A percentile compares a stretch with the other conserved stretches of the same genome.
These are phyloP conservation scores for Penicillium canescens DNA, from an alignment of 495 filamentous ascomycete genomes.

Conservation along the genomic window DNA sequence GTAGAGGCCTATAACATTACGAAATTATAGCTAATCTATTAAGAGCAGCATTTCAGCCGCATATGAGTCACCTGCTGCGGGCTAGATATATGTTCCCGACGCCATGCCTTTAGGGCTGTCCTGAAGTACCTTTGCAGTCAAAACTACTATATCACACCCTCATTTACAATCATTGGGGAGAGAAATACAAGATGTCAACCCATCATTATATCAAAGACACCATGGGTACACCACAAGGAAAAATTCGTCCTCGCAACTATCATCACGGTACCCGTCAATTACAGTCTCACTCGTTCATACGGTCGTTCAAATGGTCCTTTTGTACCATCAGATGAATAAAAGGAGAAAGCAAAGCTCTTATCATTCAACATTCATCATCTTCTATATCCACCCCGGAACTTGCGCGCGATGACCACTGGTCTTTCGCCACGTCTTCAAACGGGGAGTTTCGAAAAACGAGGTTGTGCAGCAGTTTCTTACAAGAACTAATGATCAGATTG, in stretches of 20 bases:
- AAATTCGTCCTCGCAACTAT: neutral
- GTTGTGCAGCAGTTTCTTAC: constrained; percentile 1
- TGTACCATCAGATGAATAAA: neutral
- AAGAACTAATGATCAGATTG: neutral
- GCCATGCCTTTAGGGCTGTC: too few species aligned
- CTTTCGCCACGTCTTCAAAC: constrained; percentile 11
- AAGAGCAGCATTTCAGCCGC: neutral
- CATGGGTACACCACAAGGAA: too few species aligned
- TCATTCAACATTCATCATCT: constrained; percentile 14
- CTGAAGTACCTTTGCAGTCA: too few species aligned
- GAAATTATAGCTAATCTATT: too few species aligned
- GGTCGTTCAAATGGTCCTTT: constrained; percentile 13
- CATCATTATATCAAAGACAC: too few species aligned
- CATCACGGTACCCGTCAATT: neutral
- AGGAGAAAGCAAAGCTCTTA: neutral
- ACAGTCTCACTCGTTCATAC: neutral
- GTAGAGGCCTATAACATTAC: too few species aligned
- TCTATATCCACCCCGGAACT: constrained; percentile 10
- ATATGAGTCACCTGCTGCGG: neutral
- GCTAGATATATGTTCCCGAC: too few species aligned
- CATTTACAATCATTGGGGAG: too few species aligned
- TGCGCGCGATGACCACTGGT: constrained; percentile 9
- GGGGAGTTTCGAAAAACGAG: constrained; percentile 11
- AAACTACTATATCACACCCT: too few species aligned
- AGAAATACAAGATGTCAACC: too few species aligned